Evolutionary conservation across 2,329 filamentous ascomycete genomes (phyloP).

Genomic region (Aureobasidium lini): DNA sequence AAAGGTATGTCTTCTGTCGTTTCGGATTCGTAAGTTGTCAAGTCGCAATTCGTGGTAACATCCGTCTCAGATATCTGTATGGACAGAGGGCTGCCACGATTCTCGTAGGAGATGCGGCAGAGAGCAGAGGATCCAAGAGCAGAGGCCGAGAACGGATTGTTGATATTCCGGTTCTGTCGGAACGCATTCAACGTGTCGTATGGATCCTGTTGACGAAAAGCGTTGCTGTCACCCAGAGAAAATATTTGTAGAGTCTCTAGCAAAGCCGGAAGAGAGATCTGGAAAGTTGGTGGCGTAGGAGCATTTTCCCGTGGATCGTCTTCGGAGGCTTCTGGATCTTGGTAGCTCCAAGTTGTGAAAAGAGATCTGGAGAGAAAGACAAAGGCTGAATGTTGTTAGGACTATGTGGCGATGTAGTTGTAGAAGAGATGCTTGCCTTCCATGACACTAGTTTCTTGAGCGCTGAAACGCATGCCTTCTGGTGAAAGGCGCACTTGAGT

Average conservation of each 20-base stretch:
- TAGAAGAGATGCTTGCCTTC: slow-evolving; percentile 53
- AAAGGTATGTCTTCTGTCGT: slow-evolving; percentile 73
- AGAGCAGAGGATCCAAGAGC: slow-evolving; percentile 76
- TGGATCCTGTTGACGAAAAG: slow-evolving; percentile 25
- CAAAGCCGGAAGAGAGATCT: slow-evolving; percentile 78
- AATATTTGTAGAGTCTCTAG: slow-evolving; percentile 96
- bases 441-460: slow-evolving; percentile 82
- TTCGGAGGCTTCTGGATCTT: slow-evolving; percentile 38
- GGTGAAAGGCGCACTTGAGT: slow-evolving; percentile 70
- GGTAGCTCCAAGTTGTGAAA: slow-evolving; percentile 78
- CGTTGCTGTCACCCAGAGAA: slow-evolving; percentile 46
- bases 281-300: slow-evolving; percentile 55
- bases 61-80: slow-evolving; percentile 91
- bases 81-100: slow-evolving; percentile 72
- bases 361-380: slow-evolving; percentile 83
- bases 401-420: slow-evolving; percentile 11
- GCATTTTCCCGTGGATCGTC: slow-evolving; percentile 31
- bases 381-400: slow-evolving; percentile 43
- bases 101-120: slow-evolving; percentile 72
- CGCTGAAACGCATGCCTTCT: slow-evolving; percentile 79
- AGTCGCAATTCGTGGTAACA: slow-evolving; percentile 81
- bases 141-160: slow-evolving; percentile 74
- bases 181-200: slow-evolving; percentile 32
- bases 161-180: slow-evolving; percentile 33
- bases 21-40: slow-evolving; percentile 64